phyloP scores from a whole-genome alignment of 768 basidiomycete genomes.

The Hygrocybe coccinea region DNA sequence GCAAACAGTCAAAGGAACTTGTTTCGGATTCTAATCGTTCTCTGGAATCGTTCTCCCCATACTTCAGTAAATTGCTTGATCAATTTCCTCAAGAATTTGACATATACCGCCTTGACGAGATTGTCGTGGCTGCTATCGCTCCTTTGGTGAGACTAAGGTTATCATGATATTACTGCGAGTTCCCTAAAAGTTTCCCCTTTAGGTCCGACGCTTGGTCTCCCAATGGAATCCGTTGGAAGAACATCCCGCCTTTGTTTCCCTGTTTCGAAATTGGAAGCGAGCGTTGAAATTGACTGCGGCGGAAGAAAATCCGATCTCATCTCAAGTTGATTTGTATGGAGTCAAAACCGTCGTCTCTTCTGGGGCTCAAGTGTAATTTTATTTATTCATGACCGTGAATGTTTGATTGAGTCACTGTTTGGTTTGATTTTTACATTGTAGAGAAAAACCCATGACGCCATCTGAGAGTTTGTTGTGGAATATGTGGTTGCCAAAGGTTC shows the following conservation, averaged over 20 bases:
- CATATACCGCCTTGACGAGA: conserved; percentile 77
- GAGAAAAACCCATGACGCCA: conserved; percentile 79
- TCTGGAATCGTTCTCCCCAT: conserved; percentile 65
- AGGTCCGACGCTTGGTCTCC: conserved; percentile 67
- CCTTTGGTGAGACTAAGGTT: conserved; percentile 50
- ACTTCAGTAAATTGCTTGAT: conserved; percentile 66
- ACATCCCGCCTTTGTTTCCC: conserved; percentile 59
- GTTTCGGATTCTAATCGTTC: conserved; percentile 64
- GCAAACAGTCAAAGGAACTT: conserved; percentile 56
- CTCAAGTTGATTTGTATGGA: conserved; percentile 58
- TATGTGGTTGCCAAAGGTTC: conserved; percentile 91
- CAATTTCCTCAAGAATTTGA: conserved; percentile 74
- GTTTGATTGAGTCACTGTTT: background rate
- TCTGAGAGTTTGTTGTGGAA: conserved; percentile 95
- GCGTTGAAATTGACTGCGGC: conserved; percentile 55
- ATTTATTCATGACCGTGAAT: background rate
- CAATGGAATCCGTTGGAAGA: conserved; percentile 82
- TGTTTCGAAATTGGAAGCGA: conserved; percentile 64
- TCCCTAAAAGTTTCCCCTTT: background rate
- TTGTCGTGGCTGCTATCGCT: conserved; percentile 87
- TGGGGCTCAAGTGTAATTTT: background rate
- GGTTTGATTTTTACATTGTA: conserved; percentile 25
- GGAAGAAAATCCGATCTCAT: conserved; percentile 39
- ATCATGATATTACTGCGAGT: background rate
- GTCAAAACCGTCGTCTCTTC: conserved; percentile 28